phyloP scores from a whole-genome alignment of 306 rosid species.

The Urtica urens region DNA sequence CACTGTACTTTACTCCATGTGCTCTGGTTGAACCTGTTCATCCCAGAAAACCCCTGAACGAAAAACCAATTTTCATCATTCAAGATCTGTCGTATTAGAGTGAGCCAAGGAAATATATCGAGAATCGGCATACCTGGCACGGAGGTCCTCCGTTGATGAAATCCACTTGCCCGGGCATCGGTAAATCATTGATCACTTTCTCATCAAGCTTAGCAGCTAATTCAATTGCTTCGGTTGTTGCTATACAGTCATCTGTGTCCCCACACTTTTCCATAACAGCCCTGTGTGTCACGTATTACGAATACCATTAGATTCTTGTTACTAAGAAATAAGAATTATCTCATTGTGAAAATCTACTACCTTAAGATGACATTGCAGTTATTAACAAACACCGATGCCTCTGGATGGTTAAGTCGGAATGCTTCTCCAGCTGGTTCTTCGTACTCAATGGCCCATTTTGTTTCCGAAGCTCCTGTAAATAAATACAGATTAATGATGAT shows the following conservation, averaged over 20 bases:
- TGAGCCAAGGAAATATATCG: background rate
- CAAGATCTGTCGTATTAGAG: no score
- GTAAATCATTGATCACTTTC: conserved; percentile 43
- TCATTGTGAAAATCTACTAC: conserved; percentile 19
- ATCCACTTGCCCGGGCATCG: conserved; percentile 88
- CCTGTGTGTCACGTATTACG: conserved; percentile 32
- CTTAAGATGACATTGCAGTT: conserved; percentile 91
- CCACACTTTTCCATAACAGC: conserved; percentile 92
- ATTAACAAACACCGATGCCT: conserved; percentile 60
- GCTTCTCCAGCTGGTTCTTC: conserved; percentile 98
- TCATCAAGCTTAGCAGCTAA: conserved; percentile 52
- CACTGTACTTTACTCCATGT: conserved; percentile 99
- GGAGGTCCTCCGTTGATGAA: conserved; percentile 99
- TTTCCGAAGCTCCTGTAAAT: conserved; percentile 49
- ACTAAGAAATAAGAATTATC: conserved; percentile 3
- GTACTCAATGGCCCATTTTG: conserved; percentile 98
- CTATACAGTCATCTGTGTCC: conserved; percentile 74
- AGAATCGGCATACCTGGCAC: conserved; percentile 51
- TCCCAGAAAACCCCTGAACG: conserved; percentile 89
- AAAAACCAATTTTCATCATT: no score
- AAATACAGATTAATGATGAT: conserved; percentile 8
- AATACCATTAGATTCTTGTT: conserved; percentile 1
- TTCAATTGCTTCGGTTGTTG: conserved; percentile 74
- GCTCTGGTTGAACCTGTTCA: conserved; percentile 86
- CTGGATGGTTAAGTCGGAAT: conserved; percentile 69